These are phyloP conservation scores for Rosa hybrid DNA, from an alignment of 331 rosid genomes.

Conservation along the genomic window DNA sequence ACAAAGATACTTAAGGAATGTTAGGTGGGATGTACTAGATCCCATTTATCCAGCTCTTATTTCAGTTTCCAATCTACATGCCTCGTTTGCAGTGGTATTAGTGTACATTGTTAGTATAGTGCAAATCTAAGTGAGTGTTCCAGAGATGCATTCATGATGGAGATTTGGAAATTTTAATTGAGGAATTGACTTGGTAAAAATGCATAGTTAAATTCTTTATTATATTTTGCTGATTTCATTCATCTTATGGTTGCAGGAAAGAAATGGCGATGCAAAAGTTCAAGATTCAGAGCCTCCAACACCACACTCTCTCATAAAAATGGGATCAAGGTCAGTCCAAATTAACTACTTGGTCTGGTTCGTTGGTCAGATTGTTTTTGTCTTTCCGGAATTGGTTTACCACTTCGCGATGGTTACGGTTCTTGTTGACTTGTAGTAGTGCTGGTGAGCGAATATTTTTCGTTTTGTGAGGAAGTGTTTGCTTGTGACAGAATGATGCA, in stretches of 20 bases:
- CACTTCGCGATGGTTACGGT: conserved; percentile 27
- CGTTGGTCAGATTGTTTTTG: conserved; percentile 1
- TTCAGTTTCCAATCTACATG: not conserved
- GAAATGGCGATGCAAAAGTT: conserved; percentile 74
- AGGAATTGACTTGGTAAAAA: not conserved
- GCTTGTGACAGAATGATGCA: conserved; percentile 6
- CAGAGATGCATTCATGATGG: not conserved
- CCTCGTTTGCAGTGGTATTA: not conserved
- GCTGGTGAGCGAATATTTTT: conserved; percentile 4
- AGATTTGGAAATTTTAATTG: not conserved
- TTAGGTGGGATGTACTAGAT: conserved; percentile 7
- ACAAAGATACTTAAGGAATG: not conserved
- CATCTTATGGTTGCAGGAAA: conserved; percentile 59
- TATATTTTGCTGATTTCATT: conserved; percentile 8
- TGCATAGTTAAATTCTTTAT: not conserved
- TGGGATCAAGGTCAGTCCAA: conserved; percentile 78
- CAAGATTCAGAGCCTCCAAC: conserved; percentile 95
- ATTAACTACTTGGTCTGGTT: conserved; percentile 9
- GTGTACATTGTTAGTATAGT: not conserved
- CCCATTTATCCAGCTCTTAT: conserved; percentile 1
- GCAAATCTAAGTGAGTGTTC: conserved; percentile 9
- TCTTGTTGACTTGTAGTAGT: conserved; percentile 4
- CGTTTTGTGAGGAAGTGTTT: conserved; percentile 17
- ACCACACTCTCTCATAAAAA: conserved; percentile 78
- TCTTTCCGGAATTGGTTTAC: not conserved